phyloP scores from a whole-genome alignment of 2,329 filamentous ascomycete genomes.

The Neofusicoccum cordaticola region DNA sequence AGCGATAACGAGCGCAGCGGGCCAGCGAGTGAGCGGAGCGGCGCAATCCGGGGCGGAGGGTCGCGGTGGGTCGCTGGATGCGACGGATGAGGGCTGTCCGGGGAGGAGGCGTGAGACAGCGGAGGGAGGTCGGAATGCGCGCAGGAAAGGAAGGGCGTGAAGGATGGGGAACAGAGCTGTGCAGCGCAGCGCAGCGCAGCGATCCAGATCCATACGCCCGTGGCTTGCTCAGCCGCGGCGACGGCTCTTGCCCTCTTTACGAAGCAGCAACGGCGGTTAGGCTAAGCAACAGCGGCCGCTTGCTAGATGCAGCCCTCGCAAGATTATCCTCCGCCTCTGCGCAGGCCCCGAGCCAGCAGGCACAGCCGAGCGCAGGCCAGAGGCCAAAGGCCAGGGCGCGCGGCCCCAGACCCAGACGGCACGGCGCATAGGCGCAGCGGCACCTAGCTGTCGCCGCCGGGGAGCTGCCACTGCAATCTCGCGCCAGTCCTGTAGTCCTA shows the following conservation, averaged over 20 bases:
- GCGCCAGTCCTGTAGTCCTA: not conserved
- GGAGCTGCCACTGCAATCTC: not conserved
- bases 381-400: not conserved
- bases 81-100: not conserved
- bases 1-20: slow-evolving; percentile 11
- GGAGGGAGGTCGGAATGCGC: not conserved
- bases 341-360: not conserved
- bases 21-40: not conserved
- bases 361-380: not conserved
- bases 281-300: slow-evolving; percentile 2
- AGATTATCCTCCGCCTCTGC: slow-evolving; percentile 1
- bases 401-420: not conserved
- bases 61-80: not conserved
- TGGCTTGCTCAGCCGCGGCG: not conserved
- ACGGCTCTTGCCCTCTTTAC: slow-evolving; percentile 3
- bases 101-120: not conserved
- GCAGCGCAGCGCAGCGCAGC: not conserved
- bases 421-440: not conserved
- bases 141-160: not conserved
- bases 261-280: slow-evolving; percentile 7
- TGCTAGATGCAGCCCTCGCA: not conserved
- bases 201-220: not conserved
- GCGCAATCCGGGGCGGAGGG: not conserved
- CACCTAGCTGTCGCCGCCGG: not conserved
- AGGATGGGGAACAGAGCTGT: not conserved